Base-by-base conservation (phyloP, 179 eudicot species). In the Carnegiea gigantea region DNA sequence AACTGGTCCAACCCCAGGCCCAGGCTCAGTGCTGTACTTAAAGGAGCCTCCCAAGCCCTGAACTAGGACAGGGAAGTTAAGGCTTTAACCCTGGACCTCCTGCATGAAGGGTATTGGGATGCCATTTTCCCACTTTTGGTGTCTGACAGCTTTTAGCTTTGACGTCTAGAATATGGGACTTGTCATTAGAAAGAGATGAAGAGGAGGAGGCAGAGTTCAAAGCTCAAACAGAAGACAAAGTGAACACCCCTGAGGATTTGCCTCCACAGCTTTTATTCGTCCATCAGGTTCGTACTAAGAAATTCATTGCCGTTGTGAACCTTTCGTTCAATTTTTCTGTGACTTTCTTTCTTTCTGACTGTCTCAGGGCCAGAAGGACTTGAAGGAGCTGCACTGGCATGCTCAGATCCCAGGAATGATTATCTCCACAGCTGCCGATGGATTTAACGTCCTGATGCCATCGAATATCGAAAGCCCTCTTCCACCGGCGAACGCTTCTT, bases 371-470 rank as follows among this genome's bases (percentile, higher is more conserved):
- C 99, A 96, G 77, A 96, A 92, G 86, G 92, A 92, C 87, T 88
- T 96, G 91, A 96, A 94, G 86, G 99, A 96, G 84, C 89, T 96
- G 73, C 99, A 92, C 80, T 96, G 99, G 99, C 99, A 94, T 84
- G 76, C 91, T 6, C 99, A 94, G 87, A 92, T 96, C 78, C 98
- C 99, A 2, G 98, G 99, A 76, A 94, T 94, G 98, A 82, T 96
- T 75, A 79, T 96, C 43, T 92, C 97, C 7, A 96, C 98, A 30
- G 98, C 97, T 70, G 92, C 90, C 9, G 99, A 96, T 90, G 99
- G 99, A 70, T 94, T 92, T 76, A 96, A 96, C 79, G 81, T 94
- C 73, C 87, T 94, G 46, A 96, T 96, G 93, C 99, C 99, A 49
- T 90, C 97, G 49, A 96, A 96, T 77, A 82, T 96, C 10, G 98